A percentile compares a stretch with the other conserved stretches of the same genome.
phyloP scores from a whole-genome alignment of 2,329 filamentous ascomycete species.

The Cryphonectria carpinicola region DNA sequence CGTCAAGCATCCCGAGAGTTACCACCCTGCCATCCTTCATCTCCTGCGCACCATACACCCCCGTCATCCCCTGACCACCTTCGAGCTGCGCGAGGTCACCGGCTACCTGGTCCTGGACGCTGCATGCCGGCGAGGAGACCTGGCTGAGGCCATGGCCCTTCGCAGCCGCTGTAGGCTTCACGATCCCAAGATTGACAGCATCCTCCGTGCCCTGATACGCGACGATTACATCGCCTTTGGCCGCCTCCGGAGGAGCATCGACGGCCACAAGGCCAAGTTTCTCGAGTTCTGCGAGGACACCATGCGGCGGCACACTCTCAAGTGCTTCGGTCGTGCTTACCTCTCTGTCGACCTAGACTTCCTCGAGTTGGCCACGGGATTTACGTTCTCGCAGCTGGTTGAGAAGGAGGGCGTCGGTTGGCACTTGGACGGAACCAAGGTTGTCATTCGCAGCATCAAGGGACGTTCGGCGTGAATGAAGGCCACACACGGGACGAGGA shows the following conservation, averaged over 20 bases:
- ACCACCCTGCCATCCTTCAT: slow-evolving; percentile 83
- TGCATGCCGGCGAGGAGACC: slow-evolving; percentile 78
- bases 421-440: slow-evolving; percentile 72
- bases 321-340: slow-evolving; percentile 85
- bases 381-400: slow-evolving; percentile 73
- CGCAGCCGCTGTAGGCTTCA: slow-evolving; percentile 63
- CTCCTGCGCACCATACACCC: slow-evolving; percentile 74
- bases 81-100: slow-evolving; percentile 79
- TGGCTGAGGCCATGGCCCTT: slow-evolving; percentile 73
- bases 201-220: slow-evolving; percentile 72
- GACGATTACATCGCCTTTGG: slow-evolving; percentile 86
- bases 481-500: too few relatives aligned
- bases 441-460: slow-evolving; percentile 72
- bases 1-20: slow-evolving; percentile 81
- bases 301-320: slow-evolving; percentile 77
- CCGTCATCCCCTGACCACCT: slow-evolving; percentile 66
- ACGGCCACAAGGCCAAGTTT: slow-evolving; percentile 78
- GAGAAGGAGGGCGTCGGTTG: slow-evolving; percentile 78
- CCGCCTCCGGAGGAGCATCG: slow-evolving; percentile 70
- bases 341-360: slow-evolving; percentile 70
- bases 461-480: slow-evolving; percentile 38
- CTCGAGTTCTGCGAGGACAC: slow-evolving; percentile 80
- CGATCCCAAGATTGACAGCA: slow-evolving; percentile 69
- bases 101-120: slow-evolving; percentile 85
- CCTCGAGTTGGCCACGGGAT: slow-evolving; percentile 70